Evolutionary conservation across 345 rosid species (phyloP).

Genomic region (Eucalyptus erythrocorys): DNA sequence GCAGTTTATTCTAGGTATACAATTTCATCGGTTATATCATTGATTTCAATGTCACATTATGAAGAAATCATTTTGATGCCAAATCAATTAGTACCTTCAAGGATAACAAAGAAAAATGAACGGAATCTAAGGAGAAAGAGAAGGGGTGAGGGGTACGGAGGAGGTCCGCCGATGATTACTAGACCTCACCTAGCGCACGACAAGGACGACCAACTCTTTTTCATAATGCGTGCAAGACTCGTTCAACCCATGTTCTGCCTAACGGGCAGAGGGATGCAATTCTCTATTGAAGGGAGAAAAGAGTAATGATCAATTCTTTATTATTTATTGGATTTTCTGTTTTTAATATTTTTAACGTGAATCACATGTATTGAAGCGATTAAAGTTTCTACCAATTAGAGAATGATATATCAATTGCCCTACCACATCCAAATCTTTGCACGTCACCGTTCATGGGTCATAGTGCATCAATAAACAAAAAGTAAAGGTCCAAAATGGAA

Average conservation of each 20-base stretch:
- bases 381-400: too few species aligned
- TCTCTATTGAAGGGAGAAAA: background rate
- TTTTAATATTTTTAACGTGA: too few species aligned
- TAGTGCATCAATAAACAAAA: too few species aligned
- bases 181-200: background rate
- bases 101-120: too few species aligned
- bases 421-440: too few species aligned
- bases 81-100: background rate
- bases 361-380: accelerated
- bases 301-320: background rate
- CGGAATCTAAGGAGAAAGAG: background rate
- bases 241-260: background rate
- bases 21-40: background rate
- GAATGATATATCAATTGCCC: too few species aligned
- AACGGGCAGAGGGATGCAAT: background rate
- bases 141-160: background rate
- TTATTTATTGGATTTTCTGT: too few species aligned
- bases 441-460: too few species aligned
- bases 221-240: background rate
- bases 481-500: background rate
- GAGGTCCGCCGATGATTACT: background rate
- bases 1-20: too few species aligned
- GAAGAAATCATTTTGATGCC: background rate
- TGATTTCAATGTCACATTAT: background rate
- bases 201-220: background rate